Evolutionary conservation across 768 basidiomycete genomes (phyloP), one percentile per base, ranked within the genome.

Genomic region (Mycena venus): DNA sequence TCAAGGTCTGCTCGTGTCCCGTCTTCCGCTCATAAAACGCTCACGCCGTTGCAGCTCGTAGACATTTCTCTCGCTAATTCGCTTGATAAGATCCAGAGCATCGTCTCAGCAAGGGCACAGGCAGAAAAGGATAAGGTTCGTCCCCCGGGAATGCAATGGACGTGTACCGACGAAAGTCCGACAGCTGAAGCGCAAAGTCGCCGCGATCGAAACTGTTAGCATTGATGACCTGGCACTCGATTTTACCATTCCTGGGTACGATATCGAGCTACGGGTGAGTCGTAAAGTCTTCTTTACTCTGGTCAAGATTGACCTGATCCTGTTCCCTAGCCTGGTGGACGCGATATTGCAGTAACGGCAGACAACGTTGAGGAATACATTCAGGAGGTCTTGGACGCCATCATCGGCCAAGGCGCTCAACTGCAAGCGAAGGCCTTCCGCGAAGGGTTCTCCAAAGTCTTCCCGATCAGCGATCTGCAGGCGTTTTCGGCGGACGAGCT

Each of bases 231-330:
- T 99, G 38, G 92, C 94, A 0, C 90, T 99, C 23, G 98, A 99
- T 84, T 99, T 99, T 83, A 99, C 98, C 10, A 88, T 99, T 21
- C 98, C 98, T 11, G 98, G 98, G 17, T 97, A 98, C 80, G 93
- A 97, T 79, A 94, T 99, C 70, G 96, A 98, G 82, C 89, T 99
- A 32, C 91, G 91, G 81, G 96, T 96, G 80, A 70, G 91, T 83
- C 17, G 15, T n/a, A 42, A 60, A 17, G 40, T 19, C 66, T 21
- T 8, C 40, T 32, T 15, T 15, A 12, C 1, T 64, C 42, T 38
- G 60, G 60, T 58, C 25, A 58, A 58, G 36, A 32, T 42, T 65
- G 29, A 71, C 27, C 21, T 23, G 32, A 34, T 42, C 15, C 12
- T 31, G 38, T 21, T 70, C 1, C 68, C 17, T 66, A 98, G 95